These are phyloP conservation scores for Geum urbanum DNA, from an alignment of 306 rosid species.

Conservation along the genomic window DNA sequence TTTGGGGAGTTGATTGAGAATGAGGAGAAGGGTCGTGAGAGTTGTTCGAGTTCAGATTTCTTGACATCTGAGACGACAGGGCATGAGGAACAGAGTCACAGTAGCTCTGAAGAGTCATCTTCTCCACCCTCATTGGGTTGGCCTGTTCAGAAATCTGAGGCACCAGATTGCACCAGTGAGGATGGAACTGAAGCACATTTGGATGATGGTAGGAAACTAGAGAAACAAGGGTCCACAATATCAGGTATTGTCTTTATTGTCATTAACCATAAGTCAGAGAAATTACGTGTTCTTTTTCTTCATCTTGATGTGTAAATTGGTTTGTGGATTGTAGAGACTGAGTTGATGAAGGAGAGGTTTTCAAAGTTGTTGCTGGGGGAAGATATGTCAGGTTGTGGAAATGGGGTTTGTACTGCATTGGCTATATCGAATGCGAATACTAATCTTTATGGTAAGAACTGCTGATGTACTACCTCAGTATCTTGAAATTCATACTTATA, in stretches of 20 bases:
- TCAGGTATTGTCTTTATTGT: conserved; percentile 45
- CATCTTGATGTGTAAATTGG: conserved; percentile 29
- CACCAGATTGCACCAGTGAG: conserved; percentile 31
- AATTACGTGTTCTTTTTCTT: not conserved
- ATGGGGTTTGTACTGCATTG: conserved; percentile 84
- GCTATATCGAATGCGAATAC: conserved; percentile 93
- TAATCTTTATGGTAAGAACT: conserved; percentile 69
- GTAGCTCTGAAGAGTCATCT: conserved; percentile 72
- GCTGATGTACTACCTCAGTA: not conserved
- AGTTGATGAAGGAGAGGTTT: conserved; percentile 93
- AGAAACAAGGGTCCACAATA: conserved; percentile 44
- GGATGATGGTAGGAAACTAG: conserved; percentile 43
- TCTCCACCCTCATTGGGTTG: conserved; percentile 63
- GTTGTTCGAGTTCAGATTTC: conserved; percentile 72
- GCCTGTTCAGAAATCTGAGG: conserved; percentile 46
- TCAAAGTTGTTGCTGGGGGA: conserved; percentile 91
- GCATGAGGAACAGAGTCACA: conserved; percentile 67
- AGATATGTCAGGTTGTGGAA: conserved; percentile 97
- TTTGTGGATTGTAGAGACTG: conserved; percentile 48
- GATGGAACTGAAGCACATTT: conserved; percentile 31
- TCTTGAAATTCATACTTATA: not conserved
- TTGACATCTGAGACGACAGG: conserved; percentile 70
- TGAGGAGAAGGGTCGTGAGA: conserved; percentile 62
- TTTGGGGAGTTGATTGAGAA: conserved; percentile 46
- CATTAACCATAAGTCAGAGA: not conserved